Evolutionary conservation across 805 yeast genomes (phyloP).

Genomic region (Saccharomycopsis capsularis): DNA sequence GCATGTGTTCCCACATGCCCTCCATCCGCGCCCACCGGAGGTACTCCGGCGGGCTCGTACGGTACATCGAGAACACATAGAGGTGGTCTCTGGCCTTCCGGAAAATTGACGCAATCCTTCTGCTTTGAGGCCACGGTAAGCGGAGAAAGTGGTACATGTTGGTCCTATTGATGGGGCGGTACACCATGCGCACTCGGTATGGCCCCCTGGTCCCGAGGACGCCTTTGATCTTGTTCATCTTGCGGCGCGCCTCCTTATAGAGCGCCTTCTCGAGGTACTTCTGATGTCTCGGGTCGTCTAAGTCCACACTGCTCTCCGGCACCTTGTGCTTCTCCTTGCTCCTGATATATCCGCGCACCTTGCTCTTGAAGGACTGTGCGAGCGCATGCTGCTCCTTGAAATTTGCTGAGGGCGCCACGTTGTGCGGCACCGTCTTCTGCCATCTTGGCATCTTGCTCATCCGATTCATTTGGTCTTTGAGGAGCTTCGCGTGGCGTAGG

Average conservation of each 20-base stretch:
- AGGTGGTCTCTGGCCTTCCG: not conserved
- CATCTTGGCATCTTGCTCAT: not conserved
- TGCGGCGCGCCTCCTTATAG: not conserved
- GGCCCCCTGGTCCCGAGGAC: constrained; percentile 6
- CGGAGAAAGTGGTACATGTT: not conserved
- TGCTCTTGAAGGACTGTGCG: constrained; percentile 7
- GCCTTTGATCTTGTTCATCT: not conserved
- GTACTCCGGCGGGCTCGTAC: not conserved
- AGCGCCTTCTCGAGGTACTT: not conserved
- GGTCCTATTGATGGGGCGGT: not conserved
- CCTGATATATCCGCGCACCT: not conserved
- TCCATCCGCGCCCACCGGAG: constrained; percentile 3
- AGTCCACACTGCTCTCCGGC: not conserved
- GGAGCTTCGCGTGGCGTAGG: not conserved
- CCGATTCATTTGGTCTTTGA: not conserved
- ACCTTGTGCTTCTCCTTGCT: not conserved
- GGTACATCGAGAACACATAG: not conserved
- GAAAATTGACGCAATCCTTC: not conserved
- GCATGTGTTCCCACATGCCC: constrained; percentile 12
- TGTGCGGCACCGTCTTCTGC: not conserved
- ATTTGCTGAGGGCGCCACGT: constrained; percentile 7
- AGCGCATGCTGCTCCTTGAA: constrained; percentile 2
- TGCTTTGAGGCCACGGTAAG: constrained; percentile 3
- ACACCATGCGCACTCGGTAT: not conserved
- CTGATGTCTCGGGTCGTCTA: not conserved